A percentile compares a stretch with the other conserved stretches of the same genome.
Evolutionary conservation across 1,284 basidiomycete genomes (phyloP).

Genomic region (Sanghuangporus sanghuang): DNA sequence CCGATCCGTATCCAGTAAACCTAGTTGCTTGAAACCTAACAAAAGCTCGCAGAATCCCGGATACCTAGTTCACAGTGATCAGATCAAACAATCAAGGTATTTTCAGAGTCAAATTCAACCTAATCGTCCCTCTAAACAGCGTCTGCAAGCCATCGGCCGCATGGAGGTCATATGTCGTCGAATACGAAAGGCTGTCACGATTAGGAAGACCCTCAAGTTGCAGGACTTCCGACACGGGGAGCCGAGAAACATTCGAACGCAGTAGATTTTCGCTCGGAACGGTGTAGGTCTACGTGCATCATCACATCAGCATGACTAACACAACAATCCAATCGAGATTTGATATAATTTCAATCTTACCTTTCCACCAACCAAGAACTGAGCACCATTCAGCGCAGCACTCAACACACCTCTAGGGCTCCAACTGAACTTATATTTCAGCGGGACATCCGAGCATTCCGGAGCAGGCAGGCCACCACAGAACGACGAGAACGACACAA

Average conservation of each 20-base stretch:
- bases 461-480: constrained; percentile 91
- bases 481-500: constrained; percentile 85
- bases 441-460: constrained; percentile 57
- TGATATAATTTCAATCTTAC: constrained; percentile 32
- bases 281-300: not conserved
- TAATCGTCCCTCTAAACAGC: constrained; percentile 81
- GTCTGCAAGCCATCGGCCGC: constrained; percentile 49
- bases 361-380: constrained; percentile 58
- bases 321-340: not conserved
- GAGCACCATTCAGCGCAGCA: constrained; percentile 77
- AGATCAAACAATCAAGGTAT: not conserved
- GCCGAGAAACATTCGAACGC: constrained; percentile 51
- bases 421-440: constrained; percentile 97
- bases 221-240: constrained; percentile 66
- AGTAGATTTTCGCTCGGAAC: constrained; percentile 57
- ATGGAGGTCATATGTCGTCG: constrained; percentile 64
- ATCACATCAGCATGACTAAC: not conserved
- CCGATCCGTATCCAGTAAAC: constrained; percentile 54
- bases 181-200: constrained; percentile 79
- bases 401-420: constrained; percentile 83
- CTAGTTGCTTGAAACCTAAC: constrained; percentile 69
- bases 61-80: constrained; percentile 48
- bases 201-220: constrained; percentile 88
- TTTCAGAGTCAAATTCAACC: constrained; percentile 35
- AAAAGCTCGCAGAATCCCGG: constrained; percentile 81